Evolutionary conservation across 1,284 basidiomycete species (phyloP).

Genomic region (Boletus semigastroideus): DNA sequence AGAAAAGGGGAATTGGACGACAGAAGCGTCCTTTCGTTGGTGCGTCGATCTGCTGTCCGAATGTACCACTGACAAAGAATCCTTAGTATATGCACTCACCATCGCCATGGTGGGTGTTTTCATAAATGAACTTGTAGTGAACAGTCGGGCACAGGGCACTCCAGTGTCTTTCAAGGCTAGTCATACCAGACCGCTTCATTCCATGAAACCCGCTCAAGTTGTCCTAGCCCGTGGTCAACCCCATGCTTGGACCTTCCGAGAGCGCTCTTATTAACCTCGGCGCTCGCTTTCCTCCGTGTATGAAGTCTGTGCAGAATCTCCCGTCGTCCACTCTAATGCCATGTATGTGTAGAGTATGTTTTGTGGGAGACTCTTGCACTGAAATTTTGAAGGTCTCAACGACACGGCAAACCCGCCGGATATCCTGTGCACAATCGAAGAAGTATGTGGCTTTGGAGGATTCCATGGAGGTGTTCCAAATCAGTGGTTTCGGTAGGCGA

Average conservation of each 20-base stretch:
- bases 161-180: conserved; percentile 78
- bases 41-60: conserved; percentile 29
- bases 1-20: conserved; percentile 79
- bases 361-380: conserved; percentile 2
- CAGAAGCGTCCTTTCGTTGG: conserved; percentile 80
- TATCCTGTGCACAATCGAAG: conserved; percentile 72
- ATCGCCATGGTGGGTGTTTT: conserved; percentile 69
- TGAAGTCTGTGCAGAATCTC: conserved; percentile 71
- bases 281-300: conserved; percentile 90
- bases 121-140: conserved; percentile 78
- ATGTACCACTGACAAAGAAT: conserved; percentile 5
- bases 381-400: conserved; percentile 56
- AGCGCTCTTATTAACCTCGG: conserved; percentile 86
- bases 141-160: conserved; percentile 70
- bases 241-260: conserved; percentile 89
- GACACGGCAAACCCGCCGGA: conserved; percentile 74
- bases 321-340: conserved; percentile 60
- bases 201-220: conserved; percentile 2
- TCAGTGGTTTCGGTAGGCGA: conserved; percentile 77
- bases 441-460: conserved; percentile 88
- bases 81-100: conserved; percentile 61
- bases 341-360: conserved; percentile 61
- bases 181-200: conserved; percentile 2
- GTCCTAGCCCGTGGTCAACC: conserved; percentile 74
- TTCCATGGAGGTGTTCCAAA: conserved; percentile 70